Conservation (phyloP, 2,329 filamentous ascomycete species). For the Aaosphaeria pasadenensis region DNA sequence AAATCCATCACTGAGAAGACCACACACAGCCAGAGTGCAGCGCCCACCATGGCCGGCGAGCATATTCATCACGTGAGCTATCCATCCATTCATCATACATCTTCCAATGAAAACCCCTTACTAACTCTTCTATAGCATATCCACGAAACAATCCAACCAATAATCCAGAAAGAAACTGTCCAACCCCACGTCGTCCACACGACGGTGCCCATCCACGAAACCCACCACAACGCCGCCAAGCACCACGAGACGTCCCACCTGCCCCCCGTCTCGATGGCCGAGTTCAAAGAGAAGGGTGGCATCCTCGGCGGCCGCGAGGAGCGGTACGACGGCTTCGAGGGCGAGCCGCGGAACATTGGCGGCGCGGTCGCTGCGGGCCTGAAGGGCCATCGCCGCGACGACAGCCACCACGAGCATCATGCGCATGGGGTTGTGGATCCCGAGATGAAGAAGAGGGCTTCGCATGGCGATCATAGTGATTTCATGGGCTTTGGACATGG, state of each 20-base stretch:
- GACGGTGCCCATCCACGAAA: constrained; percentile 69
- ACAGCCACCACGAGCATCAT: neutral
- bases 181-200: constrained; percentile 69
- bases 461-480: no score
- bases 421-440: neutral
- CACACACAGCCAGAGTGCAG: constrained; percentile 47
- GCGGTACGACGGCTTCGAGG: constrained; percentile 59
- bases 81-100: neutral
- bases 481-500: no score
- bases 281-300: constrained; percentile 60
- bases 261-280: constrained; percentile 61
- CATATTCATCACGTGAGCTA: constrained; percentile 56
- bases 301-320: constrained; percentile 53
- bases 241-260: constrained; percentile 65
- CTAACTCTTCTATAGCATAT: constrained; percentile 43
- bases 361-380: constrained; percentile 8
- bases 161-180: constrained; percentile 67
- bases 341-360: constrained; percentile 55
- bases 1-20: constrained; percentile 47
- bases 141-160: constrained; percentile 67
- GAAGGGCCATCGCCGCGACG: neutral
- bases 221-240: constrained; percentile 64
- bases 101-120: neutral
- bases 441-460: no score
- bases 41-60: constrained; percentile 56